phyloP scores from a whole-genome alignment of 345 rosid species.

The Draba incana region DNA sequence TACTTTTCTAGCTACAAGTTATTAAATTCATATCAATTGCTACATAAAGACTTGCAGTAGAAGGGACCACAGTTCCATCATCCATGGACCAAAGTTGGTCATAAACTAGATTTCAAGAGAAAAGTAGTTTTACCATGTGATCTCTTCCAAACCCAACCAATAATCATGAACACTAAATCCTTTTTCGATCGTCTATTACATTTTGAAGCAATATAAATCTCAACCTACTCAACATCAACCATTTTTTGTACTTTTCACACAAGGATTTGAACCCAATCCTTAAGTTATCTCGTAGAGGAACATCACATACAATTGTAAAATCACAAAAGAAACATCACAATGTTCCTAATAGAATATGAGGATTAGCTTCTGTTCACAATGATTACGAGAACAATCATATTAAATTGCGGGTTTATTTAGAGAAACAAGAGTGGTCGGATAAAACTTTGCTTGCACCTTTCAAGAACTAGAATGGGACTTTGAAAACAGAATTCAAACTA shows the following conservation, averaged over 20 bases:
- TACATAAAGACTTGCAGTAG: slow-evolving; percentile 8
- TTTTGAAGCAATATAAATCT: neutral
- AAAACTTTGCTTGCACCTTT: no score
- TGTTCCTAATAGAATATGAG: no score
- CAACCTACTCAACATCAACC: slow-evolving; percentile 2
- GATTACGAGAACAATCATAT: no score
- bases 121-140: slow-evolving; percentile 25
- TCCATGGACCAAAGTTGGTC: slow-evolving; percentile 27
- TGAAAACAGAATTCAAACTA: no score
- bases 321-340: no score
- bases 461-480: no score
- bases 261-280: neutral
- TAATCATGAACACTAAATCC: neutral
- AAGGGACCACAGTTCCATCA: slow-evolving; percentile 28
- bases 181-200: neutral
- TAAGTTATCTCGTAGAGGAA: no score
- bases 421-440: no score
- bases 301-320: no score
- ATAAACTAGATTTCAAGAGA: slow-evolving; percentile 6
- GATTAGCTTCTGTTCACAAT: no score
- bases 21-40: neutral
- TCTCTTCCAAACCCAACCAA: neutral
- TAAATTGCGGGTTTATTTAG: no score
- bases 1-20: slow-evolving; percentile 11
- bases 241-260: neutral